These are phyloP conservation scores for Pseudocercospora vitis DNA, from an alignment of 2,329 filamentous ascomycete genomes.

Conservation along the genomic window DNA sequence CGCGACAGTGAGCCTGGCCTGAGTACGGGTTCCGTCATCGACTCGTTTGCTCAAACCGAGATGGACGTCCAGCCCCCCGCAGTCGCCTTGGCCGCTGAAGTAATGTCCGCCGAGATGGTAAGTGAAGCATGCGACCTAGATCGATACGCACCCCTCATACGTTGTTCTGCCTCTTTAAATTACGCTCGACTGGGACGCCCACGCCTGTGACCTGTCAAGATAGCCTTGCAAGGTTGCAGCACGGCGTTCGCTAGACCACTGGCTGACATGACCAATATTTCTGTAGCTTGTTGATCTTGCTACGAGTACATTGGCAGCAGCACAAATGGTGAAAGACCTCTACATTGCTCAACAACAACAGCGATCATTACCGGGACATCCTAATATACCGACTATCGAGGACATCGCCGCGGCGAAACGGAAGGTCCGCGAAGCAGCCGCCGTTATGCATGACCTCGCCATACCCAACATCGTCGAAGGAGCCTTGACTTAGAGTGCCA, in stretches of 20 bases:
- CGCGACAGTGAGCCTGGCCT: not conserved
- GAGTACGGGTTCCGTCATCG: constrained; percentile 2
- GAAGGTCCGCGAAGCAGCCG: constrained; percentile 30
- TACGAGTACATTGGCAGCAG: constrained; percentile 28
- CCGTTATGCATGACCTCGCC: constrained; percentile 23
- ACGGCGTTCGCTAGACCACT: no score
- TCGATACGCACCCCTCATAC: no score
- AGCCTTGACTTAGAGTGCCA: not conserved
- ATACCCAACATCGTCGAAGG: constrained; percentile 6
- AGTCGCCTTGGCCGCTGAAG: constrained; percentile 23
- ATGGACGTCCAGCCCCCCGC: constrained; percentile 2
- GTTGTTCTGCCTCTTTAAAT: no score
- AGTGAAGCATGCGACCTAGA: no score
- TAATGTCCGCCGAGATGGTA: constrained; percentile 32
- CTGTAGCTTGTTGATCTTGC: constrained; percentile 33
- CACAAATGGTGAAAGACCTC: constrained; percentile 28
- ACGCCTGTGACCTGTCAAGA: no score
- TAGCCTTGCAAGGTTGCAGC: no score
- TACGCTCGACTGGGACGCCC: no score
- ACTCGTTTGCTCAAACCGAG: not conserved
- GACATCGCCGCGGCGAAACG: constrained; percentile 28
- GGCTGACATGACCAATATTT: no score
- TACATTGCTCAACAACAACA: constrained; percentile 27
- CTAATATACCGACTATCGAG: constrained; percentile 21
- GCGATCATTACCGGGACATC: constrained; percentile 18